Evolutionary conservation across 306 rosid species (phyloP), one percentile per base, ranked within the genome.

Genomic region (Pterocarpus macrocarpus): DNA sequence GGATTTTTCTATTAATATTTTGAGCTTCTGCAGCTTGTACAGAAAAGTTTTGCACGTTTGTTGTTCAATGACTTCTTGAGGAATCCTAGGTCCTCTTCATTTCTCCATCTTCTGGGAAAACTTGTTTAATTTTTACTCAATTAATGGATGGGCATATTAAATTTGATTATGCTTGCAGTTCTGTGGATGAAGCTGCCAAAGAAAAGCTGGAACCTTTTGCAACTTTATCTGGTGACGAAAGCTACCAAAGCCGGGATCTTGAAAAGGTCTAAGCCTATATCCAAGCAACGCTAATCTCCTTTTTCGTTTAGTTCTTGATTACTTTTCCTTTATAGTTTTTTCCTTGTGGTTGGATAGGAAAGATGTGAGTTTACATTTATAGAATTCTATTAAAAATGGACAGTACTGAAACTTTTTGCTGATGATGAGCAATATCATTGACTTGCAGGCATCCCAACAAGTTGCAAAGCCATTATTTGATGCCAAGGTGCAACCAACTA

Each of bases 221-320:
- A 13, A 64, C 83, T 79, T 87, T 96, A 71, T 86, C 97, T n/a
- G 82, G 81, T 34, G 94, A 92, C 53, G 99, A 96, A 82, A 93
- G 97, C 88, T 96, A 93, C 89, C 91, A 88, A 83, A 96, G 88
- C 86, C 92, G 98, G 75, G 99, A 96, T 90, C 99, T 96, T 80
- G 99, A 93, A 85, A 96, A 93, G 99, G 99, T 94, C 4, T 47
- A 75, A 71, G 63, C 77, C 59, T 78, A 53, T 80, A 43, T 59
- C 77, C 39, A 33, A 17, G 66, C 5, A 85, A 50, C 73, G 64
- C 49, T 69, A 33, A 2, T 66, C 16, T 50, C 22, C 44, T 69
- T 41, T 45, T 55, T 71, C 64, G 34, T 65, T 64, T 41, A 69
- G 61, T 61, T 56, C 28, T 30, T 72, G 43, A 17, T 30, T 69